phyloP scores from a whole-genome alignment of 1,139 yeast species.

The Ashbya aceris region DNA sequence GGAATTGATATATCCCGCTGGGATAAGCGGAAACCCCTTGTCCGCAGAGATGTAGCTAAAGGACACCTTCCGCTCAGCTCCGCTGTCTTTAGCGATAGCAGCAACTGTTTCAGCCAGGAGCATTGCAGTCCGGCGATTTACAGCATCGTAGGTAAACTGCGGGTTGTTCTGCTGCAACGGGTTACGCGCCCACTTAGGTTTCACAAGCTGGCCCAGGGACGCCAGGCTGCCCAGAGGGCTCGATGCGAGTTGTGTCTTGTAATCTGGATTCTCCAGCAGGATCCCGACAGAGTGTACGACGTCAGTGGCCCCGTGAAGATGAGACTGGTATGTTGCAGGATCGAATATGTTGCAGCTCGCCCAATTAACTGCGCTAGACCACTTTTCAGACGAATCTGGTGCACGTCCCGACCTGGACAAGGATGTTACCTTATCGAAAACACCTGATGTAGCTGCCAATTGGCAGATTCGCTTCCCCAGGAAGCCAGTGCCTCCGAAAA shows the following conservation, averaged over 20 bases:
- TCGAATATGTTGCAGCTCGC: slow-evolving; percentile 56
- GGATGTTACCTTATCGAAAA: slow-evolving; percentile 46
- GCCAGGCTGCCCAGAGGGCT: slow-evolving; percentile 7
- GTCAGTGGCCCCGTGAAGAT: slow-evolving; percentile 43
- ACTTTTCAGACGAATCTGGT: slow-evolving; percentile 38
- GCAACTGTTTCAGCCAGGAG: slow-evolving; percentile 50
- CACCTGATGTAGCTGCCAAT: slow-evolving; percentile 54
- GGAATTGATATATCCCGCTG: slow-evolving; percentile 59
- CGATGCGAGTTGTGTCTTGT: slow-evolving; percentile 39
- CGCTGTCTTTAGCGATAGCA: slow-evolving; percentile 12
- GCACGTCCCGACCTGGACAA: slow-evolving; percentile 51
- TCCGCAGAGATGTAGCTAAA: slow-evolving; percentile 82
- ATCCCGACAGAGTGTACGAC: slow-evolving; percentile 84
- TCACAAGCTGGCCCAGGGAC: not conserved
- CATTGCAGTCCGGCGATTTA: slow-evolving; percentile 66
- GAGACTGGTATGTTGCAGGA: slow-evolving; percentile 45
- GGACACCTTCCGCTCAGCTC: slow-evolving; percentile 16
- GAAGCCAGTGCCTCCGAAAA: slow-evolving; percentile 85
- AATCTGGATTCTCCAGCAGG: slow-evolving; percentile 54
- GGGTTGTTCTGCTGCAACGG: slow-evolving; percentile 43
- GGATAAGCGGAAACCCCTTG: slow-evolving; percentile 55
- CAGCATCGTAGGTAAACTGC: slow-evolving; percentile 44
- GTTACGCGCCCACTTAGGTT: slow-evolving; percentile 30
- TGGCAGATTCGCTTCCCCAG: slow-evolving; percentile 64
- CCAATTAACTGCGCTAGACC: slow-evolving; percentile 63